phyloP scores from a whole-genome alignment of 768 basidiomycete species.

The Austroboletus eburneus region DNA sequence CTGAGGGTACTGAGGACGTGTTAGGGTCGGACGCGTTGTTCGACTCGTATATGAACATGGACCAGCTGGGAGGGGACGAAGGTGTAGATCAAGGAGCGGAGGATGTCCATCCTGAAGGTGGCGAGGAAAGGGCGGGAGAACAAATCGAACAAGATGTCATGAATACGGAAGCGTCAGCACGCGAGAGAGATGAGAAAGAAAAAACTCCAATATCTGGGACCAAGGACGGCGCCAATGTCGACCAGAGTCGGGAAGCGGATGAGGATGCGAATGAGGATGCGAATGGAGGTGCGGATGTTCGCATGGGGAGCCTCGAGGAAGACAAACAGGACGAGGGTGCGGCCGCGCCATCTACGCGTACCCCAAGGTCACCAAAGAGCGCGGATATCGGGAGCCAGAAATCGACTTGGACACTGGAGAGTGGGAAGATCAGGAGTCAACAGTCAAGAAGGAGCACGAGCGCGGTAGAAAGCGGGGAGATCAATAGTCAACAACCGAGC shows the following conservation, averaged over 20 bases:
- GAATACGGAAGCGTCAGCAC: neutral
- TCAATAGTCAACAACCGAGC: neutral
- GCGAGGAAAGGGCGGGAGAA: neutral
- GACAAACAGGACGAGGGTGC: constrained; percentile 12
- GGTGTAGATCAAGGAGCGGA: neutral
- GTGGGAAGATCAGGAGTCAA: neutral
- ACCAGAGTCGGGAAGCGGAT: neutral
- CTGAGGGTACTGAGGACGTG: constrained; percentile 2
- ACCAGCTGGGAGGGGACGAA: constrained; percentile 7
- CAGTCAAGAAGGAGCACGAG: neutral
- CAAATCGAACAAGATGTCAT: neutral
- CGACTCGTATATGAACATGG: constrained; percentile 23
- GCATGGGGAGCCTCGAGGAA: constrained; percentile 7
- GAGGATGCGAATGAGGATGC: too few species aligned
- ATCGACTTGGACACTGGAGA: neutral
- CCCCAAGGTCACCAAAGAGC: neutral
- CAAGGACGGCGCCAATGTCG: neutral
- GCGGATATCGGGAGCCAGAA: neutral
- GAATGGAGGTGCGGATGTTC: neutral
- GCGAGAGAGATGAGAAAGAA: neutral
- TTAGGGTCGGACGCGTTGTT: constrained; percentile 12
- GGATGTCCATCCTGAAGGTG: neutral
- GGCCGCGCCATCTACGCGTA: neutral
- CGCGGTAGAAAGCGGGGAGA: neutral
- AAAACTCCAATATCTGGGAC: neutral